Conservation (phyloP, 768 basidiomycete genomes). For the Amylocystis lapponica region DNA sequence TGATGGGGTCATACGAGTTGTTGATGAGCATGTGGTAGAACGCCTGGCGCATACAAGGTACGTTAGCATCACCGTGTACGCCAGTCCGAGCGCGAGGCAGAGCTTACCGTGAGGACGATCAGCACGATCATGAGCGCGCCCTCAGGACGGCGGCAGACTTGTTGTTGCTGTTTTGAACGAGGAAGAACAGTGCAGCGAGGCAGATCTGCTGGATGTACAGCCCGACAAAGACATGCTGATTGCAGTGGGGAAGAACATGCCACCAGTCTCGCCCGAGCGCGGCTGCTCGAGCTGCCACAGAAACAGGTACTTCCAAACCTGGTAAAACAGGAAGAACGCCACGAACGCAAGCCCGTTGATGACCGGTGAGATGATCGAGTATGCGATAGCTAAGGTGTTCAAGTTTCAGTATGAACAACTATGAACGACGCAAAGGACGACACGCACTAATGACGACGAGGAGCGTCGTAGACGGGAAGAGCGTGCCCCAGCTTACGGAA, state of each 20-base stretch:
- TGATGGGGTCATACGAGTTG: slow-evolving; percentile 76
- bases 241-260: slow-evolving; percentile 92
- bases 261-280: slow-evolving; percentile 72
- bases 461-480: slow-evolving; percentile 70
- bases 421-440: background rate
- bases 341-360: slow-evolving; percentile 85
- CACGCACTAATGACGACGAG: slow-evolving; percentile 74
- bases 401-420: background rate
- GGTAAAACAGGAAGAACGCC: slow-evolving; percentile 81
- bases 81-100: background rate
- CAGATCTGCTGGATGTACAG: slow-evolving; percentile 89
- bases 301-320: slow-evolving; percentile 59
- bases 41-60: slow-evolving; percentile 32
- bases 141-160: slow-evolving; percentile 62
- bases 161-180: slow-evolving; percentile 50
- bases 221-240: slow-evolving; percentile 92
- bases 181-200: slow-evolving; percentile 86
- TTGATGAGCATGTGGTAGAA: slow-evolving; percentile 71
- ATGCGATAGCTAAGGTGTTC: slow-evolving; percentile 50
- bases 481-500: slow-evolving; percentile 69
- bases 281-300: slow-evolving; percentile 61
- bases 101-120: slow-evolving; percentile 74
- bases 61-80: background rate
- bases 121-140: slow-evolving; percentile 83
- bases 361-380: slow-evolving; percentile 87